Conservation (phyloP, 441 rosid species). For the Capsella rubella region DNA sequence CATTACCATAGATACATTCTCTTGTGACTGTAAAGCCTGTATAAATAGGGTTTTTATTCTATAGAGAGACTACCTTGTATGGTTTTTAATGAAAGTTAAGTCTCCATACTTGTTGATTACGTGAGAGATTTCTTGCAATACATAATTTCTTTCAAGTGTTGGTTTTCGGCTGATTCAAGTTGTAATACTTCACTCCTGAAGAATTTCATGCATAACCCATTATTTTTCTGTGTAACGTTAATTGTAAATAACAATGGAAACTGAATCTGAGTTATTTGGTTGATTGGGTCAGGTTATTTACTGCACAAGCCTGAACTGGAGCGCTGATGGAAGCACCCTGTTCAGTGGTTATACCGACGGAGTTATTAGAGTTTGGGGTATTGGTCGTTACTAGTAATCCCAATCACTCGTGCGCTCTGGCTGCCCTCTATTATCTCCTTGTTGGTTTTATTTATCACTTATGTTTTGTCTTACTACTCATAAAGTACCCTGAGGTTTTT, state of each 20-base stretch:
- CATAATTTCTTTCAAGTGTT: not conserved
- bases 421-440: slow-evolving; percentile 4
- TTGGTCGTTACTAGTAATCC: slow-evolving; percentile 75
- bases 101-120: not conserved
- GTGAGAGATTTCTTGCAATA: not conserved
- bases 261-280: not conserved
- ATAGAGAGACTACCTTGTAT: not conserved
- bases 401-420: slow-evolving; percentile 1
- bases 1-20: not conserved
- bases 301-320: slow-evolving; percentile 98
- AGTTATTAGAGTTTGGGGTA: slow-evolving; percentile 96
- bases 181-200: not conserved
- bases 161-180: too few species aligned
- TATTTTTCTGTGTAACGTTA: not conserved
- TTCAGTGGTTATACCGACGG: slow-evolving; percentile 98
- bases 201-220: not conserved
- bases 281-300: slow-evolving; percentile 65
- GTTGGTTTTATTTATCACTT: slow-evolving; percentile 30
- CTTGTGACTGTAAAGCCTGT: slow-evolving; percentile 2
- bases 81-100: not conserved
- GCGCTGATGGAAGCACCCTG: slow-evolving; percentile 90
- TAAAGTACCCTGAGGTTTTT: slow-evolving; percentile 38
- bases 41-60: not conserved
- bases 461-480: slow-evolving; percentile 27
- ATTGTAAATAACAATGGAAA: not conserved